A percentile compares a stretch with the other conserved stretches of the same genome.
Evolutionary conservation across 2,329 filamentous ascomycete species (phyloP).

Genomic region (Aspergillus awamori): DNA sequence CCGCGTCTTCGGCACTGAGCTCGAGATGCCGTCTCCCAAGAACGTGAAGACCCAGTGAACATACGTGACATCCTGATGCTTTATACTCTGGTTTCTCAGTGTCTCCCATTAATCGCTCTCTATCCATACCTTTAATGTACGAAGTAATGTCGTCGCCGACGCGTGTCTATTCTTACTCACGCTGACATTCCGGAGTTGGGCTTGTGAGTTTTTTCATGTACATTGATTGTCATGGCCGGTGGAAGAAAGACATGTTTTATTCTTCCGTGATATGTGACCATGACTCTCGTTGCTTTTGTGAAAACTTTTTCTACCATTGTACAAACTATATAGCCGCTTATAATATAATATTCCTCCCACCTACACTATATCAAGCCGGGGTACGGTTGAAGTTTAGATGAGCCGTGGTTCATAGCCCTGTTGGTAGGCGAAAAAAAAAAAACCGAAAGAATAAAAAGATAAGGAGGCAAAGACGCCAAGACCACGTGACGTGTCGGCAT

Average conservation of each 20-base stretch:
- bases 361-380: background rate
- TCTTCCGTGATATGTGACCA: slow-evolving; percentile 1
- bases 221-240: slow-evolving; percentile 3
- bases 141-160: slow-evolving; percentile 20
- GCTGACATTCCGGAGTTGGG: slow-evolving; percentile 2
- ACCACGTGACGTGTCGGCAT: slow-evolving; percentile 15
- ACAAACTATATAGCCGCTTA: slow-evolving; percentile 26
- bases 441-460: slow-evolving; percentile 11
- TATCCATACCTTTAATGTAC: slow-evolving; percentile 8
- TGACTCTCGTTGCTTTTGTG: background rate
- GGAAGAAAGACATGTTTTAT: background rate
- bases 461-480: slow-evolving; percentile 19
- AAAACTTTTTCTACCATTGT: background rate
- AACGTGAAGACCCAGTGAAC: slow-evolving; percentile 40
- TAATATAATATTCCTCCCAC: slow-evolving; percentile 23
- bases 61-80: background rate
- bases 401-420: slow-evolving; percentile 6
- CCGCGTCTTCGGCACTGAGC: slow-evolving; percentile 83
- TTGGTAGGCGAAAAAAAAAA: background rate
- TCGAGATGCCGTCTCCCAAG: slow-evolving; percentile 52
- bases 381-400: no score
- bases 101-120: background rate
- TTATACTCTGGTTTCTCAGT: background rate
- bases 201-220: slow-evolving; percentile 12
- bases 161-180: slow-evolving; percentile 7